These are phyloP conservation scores for Chaetomium tenue DNA, from an alignment of 495 filamentous ascomycete genomes.

Conservation along the genomic window DNA sequence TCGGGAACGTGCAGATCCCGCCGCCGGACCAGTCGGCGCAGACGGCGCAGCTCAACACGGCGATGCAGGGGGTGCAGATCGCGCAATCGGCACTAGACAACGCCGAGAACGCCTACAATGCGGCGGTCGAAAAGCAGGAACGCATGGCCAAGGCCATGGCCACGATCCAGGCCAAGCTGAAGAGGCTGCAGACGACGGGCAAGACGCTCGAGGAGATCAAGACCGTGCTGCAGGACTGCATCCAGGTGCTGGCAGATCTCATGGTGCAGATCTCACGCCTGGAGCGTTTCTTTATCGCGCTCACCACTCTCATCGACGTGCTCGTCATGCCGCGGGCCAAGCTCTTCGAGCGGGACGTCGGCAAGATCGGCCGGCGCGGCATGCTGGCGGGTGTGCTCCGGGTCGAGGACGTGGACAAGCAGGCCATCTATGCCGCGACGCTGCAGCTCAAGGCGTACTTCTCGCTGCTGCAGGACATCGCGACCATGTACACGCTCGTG, in stretches of 20 bases:
- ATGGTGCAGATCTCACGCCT: not conserved
- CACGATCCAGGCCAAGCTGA: constrained; percentile 8
- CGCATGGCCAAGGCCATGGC: not conserved
- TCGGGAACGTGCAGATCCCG: not conserved
- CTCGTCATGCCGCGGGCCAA: constrained; percentile 4
- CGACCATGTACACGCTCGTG: constrained; percentile 4
- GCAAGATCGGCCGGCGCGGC: not conserved
- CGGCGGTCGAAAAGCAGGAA: constrained; percentile 5
- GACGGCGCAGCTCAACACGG: constrained; percentile 7
- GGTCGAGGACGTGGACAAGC: not conserved
- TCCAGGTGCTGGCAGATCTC: constrained; percentile 5
- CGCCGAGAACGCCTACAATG: not conserved
- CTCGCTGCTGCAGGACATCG: constrained; percentile 9
- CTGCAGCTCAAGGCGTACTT: constrained; percentile 16
- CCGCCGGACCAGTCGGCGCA: not conserved
- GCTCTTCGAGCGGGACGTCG: not conserved
- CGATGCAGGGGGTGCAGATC: constrained; percentile 7
- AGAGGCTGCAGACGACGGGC: not conserved
- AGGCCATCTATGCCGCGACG: constrained; percentile 6
- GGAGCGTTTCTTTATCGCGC: constrained; percentile 11
- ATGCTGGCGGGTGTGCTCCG: not conserved
- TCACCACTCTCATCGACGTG: constrained; percentile 7
- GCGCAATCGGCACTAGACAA: not conserved
- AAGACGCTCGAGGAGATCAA: constrained; percentile 14
- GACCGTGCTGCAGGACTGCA: constrained; percentile 7